A percentile compares a stretch with the other conserved stretches of the same genome.
phyloP scores from a whole-genome alignment of 495 filamentous ascomycete genomes.

The Pyrenopolyporus hunteri region DNA sequence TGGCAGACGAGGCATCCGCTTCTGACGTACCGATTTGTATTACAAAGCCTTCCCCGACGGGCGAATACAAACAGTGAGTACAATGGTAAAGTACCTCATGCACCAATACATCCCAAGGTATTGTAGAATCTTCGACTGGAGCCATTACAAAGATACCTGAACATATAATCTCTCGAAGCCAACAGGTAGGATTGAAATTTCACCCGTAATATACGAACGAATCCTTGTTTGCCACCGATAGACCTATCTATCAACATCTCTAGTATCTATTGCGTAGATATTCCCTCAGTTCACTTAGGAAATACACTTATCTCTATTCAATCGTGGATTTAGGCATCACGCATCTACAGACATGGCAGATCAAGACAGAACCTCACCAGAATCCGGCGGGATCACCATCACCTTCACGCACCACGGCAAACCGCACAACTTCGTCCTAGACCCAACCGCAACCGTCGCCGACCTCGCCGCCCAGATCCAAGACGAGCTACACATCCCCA shows the following conservation, averaged over 20 bases:
- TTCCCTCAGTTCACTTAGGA: background rate
- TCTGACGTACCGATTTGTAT: constrained; percentile 27
- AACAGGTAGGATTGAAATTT: constrained; percentile 18
- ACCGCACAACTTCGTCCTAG: constrained; percentile 51
- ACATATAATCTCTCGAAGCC: background rate
- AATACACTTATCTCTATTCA: background rate
- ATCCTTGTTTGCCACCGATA: background rate
- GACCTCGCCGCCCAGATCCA: constrained; percentile 67
- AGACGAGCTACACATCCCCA: constrained; percentile 64
- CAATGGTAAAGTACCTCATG: too few relatives aligned
- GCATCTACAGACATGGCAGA: constrained; percentile 25
- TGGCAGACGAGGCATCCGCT: constrained; percentile 29
- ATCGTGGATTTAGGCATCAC: constrained; percentile 3
- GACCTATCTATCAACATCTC: background rate
- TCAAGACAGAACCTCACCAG: constrained; percentile 21
- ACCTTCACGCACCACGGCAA: constrained; percentile 64
- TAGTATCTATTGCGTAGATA: too few relatives aligned
- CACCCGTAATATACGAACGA: background rate
- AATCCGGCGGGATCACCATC: constrained; percentile 47
- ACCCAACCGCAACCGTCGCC: constrained; percentile 56
- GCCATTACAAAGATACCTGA: background rate
- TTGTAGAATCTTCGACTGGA: constrained; percentile 41
- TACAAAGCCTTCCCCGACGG: background rate
- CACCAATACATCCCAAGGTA: too few relatives aligned
- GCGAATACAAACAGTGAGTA: background rate